Base-by-base conservation (phyloP, 2,329 filamentous ascomycete genomes). In the Sphaerulina vaccinii region DNA sequence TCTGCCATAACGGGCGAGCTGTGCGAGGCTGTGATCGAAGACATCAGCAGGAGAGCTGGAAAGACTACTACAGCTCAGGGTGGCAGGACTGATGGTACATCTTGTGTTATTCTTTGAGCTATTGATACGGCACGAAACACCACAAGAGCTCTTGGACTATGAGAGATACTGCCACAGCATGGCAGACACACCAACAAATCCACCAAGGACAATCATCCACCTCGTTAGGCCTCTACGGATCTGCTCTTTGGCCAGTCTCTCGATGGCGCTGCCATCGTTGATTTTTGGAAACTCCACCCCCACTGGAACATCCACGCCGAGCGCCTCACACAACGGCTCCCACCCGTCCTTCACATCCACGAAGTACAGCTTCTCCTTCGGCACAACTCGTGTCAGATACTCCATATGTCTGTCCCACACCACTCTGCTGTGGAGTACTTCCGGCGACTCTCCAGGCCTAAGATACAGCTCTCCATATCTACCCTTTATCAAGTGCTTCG, bases 11-110 rank as follows among this genome's bases (percentile, higher is more conserved):
- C 81, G 5, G 81, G 82, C 2, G 66, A 68, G 67, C 68, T 85
- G 33, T 78, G 82, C 57, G 70, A 71, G 24, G 77, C 84, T 65
- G 79, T 81, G 0, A 74, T 84, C 52, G 81, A 85, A 61, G 82
- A 85, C 64, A 72, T 85, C 16, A 79, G 80, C 8, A 75, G 70
- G 62, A 77, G 79, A 23, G 78, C 79, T 3, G 81, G 76, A n/a
- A 78, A 74, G 71, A 82, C 79, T 2, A 82, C 77, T 5, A 82
- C 79, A 1, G 73, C 74, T 15, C 70, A 70, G 16, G 80, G 80
- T 2, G 80, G 73, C 15, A 61, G 56, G 46, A 60, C 54, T 2
- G 48, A 55, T 5, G 61, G 61, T 1, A 57, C 54, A 5, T 23
- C 56, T 5, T 66, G 64, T 40, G 36, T 41, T 3, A 42, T 63